phyloP scores from a whole-genome alignment of 345 rosid species.

The Psidium friedrichsthalianum region DNA sequence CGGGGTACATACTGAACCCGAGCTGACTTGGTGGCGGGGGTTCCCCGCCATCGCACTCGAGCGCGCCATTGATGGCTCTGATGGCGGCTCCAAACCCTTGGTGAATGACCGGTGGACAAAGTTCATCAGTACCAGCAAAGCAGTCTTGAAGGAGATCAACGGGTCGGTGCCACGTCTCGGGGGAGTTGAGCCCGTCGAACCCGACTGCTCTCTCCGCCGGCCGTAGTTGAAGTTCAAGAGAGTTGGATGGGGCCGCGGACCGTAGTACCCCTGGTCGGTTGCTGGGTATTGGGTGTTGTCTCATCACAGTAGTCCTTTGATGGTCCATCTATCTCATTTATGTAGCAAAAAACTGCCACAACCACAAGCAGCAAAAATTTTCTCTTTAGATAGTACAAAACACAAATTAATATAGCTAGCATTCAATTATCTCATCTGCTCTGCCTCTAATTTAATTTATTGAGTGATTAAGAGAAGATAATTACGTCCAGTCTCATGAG shows the following conservation, averaged over 20 bases:
- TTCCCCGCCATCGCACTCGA: slow-evolving; percentile 46
- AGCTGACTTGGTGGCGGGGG: slow-evolving; percentile 21
- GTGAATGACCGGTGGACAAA: slow-evolving; percentile 29
- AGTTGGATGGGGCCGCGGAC: slow-evolving; percentile 61
- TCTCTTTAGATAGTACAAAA: not conserved
- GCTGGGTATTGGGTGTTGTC: slow-evolving; percentile 35
- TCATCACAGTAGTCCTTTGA: slow-evolving; percentile 32
- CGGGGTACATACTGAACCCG: slow-evolving; percentile 34
- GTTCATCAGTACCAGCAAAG: slow-evolving; percentile 61
- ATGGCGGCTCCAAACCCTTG: slow-evolving; percentile 71
- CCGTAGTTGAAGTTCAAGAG: slow-evolving; percentile 62
- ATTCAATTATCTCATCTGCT: not conserved
- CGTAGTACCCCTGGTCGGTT: slow-evolving; percentile 41
- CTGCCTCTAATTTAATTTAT: not conserved
- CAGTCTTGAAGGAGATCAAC: slow-evolving; percentile 45
- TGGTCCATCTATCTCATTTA: slow-evolving; percentile 44
- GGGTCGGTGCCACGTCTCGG: slow-evolving; percentile 57
- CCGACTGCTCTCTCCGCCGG: slow-evolving; percentile 23
- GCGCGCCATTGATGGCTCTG: slow-evolving; percentile 43
- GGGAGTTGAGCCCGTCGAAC: slow-evolving; percentile 45
- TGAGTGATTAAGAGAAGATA: not conserved
- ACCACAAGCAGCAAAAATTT: not conserved
- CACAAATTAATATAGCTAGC: no score
- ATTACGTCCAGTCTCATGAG: slow-evolving; percentile 41
- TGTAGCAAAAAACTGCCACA: slow-evolving; percentile 42